phyloP scores from a whole-genome alignment of 805 yeast genomes.

The Ogataea henricii region DNA sequence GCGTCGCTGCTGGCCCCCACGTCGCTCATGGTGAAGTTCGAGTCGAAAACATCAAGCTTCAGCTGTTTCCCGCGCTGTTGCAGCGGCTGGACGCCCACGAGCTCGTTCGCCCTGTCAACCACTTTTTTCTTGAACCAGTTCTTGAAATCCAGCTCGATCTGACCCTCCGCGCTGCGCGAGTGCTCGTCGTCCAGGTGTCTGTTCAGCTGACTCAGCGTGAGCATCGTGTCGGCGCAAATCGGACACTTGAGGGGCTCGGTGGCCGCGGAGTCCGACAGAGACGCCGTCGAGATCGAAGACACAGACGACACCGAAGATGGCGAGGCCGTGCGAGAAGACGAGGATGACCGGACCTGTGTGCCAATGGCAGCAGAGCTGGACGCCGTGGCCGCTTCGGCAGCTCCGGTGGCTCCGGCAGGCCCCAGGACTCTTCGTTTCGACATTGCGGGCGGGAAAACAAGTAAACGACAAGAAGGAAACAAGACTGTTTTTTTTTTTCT shows the following conservation, averaged over 20 bases:
- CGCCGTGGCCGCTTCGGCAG: background rate
- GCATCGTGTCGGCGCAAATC: constrained; percentile 63
- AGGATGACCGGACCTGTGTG: background rate
- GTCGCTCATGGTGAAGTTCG: constrained; percentile 26
- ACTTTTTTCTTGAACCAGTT: constrained; percentile 46
- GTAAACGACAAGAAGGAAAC: too few species aligned
- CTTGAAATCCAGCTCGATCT: constrained; percentile 39
- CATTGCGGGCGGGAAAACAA: constrained; percentile 13
- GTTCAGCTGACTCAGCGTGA: constrained; percentile 56
- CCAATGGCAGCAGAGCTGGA: background rate
- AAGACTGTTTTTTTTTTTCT: too few species aligned
- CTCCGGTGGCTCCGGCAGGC: background rate
- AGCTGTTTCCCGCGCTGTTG: constrained; percentile 37
- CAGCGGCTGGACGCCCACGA: constrained; percentile 25
- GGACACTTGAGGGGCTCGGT: constrained; percentile 52
- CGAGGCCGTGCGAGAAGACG: constrained; percentile 12
- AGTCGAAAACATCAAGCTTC: constrained; percentile 54
- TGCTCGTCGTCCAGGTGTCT: constrained; percentile 75
- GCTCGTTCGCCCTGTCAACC: constrained; percentile 39
- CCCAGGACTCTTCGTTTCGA: constrained; percentile 28
- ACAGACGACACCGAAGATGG: constrained; percentile 12
- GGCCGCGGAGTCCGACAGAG: constrained; percentile 2
- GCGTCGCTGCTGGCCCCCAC: constrained; percentile 2
- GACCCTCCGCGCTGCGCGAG: constrained; percentile 23
- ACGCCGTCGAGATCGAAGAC: constrained; percentile 10